Evolutionary conservation across 164 flowering plant genomes (phyloP), one percentile per base, ranked within the genome.

Genomic region (Sedum album): DNA sequence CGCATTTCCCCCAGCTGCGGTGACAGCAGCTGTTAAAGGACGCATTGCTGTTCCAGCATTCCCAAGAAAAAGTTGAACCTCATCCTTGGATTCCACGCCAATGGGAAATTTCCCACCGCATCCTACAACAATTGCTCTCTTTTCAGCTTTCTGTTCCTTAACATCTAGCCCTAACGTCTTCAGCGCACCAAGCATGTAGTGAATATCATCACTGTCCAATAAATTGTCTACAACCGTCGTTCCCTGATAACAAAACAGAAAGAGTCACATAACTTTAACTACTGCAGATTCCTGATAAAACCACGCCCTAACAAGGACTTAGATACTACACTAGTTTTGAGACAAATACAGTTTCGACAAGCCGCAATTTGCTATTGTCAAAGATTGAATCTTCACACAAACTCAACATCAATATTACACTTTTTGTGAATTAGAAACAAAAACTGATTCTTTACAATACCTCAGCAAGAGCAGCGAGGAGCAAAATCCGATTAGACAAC

Each of bases 41-140:
- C 99, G 93, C 99, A 95, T 95, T 26, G 99, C 99, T 33, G 99
- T 94, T 60, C 99, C 99, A 28, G 99, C 99, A 87, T 94, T 94
- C 75, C 99, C 99, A 26, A 94, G 87, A 79, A 90, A 92, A 66
- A 95, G 97, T 71, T 87, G 78, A 74, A 95, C 68, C 70, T 88
- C 92, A 20, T 77, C 85, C 25, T 35, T 73, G 20, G 87, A 73
- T 23, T 79, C 92, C 72, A 79, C 81, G 38, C 87, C 88, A 20
- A 80, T 86, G 28, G 99, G 99, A 75, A 95, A 95, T 38, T 65
- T 75, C 33, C 97, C 97, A 70, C 90, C 84, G 74, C 86, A 84
- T 70, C 97, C 96, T 79, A 76, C 86, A 62, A 92, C 94, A 69
- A 70, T 72, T 46, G 93, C 97, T 69, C 79, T 81, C 73, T 85